These are phyloP conservation scores for Trifolium dubium DNA, from an alignment of 306 rosid genomes.

Conservation along the genomic window DNA sequence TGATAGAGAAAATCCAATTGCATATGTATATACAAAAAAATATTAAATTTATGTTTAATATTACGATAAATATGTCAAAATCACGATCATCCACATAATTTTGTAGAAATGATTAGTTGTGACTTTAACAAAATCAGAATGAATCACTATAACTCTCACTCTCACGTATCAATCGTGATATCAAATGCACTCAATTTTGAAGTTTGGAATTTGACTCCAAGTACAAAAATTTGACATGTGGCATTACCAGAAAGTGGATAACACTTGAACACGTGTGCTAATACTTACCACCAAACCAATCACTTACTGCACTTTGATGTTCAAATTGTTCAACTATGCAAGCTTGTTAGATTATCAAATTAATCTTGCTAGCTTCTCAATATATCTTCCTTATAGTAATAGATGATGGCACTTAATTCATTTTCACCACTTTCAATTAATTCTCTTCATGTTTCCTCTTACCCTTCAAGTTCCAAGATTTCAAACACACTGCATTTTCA, in stretches of 20 bases:
- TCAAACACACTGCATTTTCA: constrained; percentile 34
- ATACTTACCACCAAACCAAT: constrained; percentile 30
- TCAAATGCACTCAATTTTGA: no score
- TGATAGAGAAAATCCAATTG: no score
- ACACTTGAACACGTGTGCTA: constrained; percentile 39
- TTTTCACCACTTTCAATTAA: constrained; percentile 56
- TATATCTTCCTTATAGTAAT: background rate
- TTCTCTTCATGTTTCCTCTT: constrained; percentile 46
- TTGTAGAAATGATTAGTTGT: no score
- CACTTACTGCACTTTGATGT: background rate
- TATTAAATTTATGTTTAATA: no score
- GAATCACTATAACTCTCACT: no score
- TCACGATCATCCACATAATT: no score
- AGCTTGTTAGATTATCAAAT: background rate
- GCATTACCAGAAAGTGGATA: constrained; percentile 32
- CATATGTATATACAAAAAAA: no score
- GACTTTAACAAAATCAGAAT: no score
- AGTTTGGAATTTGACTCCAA: background rate
- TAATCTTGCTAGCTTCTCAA: background rate
- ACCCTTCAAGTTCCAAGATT: constrained; percentile 48
- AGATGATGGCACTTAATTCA: constrained; percentile 61
- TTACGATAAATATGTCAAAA: no score
- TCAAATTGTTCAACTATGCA: constrained; percentile 16
- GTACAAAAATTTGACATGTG: background rate
- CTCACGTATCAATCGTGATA: no score